phyloP scores from a whole-genome alignment of 2,329 filamentous ascomycete species.

The Kalaharituber pfeilii region DNA sequence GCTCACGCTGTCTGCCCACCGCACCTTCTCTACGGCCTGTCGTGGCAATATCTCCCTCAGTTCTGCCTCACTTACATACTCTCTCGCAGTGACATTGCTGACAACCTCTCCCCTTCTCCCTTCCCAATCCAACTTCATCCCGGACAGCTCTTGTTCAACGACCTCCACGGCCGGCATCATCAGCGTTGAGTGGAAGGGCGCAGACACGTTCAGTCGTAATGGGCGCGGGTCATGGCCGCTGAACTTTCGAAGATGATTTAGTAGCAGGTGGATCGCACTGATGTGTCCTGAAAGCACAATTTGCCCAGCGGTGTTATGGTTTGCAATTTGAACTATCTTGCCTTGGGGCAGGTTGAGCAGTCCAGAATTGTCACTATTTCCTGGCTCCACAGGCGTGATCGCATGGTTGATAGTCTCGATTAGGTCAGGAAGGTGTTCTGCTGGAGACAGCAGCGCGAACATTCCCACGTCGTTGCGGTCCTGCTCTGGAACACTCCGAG shows the following conservation, averaged over 20 bases:
- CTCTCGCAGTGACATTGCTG: constrained; percentile 68
- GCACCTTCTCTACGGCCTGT: constrained; percentile 77
- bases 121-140: constrained; percentile 58
- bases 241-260: constrained; percentile 75
- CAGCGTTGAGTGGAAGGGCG: constrained; percentile 77
- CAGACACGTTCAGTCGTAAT: constrained; percentile 70
- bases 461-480: constrained; percentile 40
- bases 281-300: constrained; percentile 85
- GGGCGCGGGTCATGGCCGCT: constrained; percentile 79
- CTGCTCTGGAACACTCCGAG: constrained; percentile 31
- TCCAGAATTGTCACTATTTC: too few species aligned
- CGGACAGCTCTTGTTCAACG: constrained; percentile 51
- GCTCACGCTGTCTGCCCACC: constrained; percentile 85
- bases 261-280: constrained; percentile 58
- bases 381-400: constrained; percentile 15
- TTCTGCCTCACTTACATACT: constrained; percentile 55
- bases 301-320: constrained; percentile 91
- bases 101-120: constrained; percentile 42
- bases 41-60: constrained; percentile 63
- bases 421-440: constrained; percentile 45
- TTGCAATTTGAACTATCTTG: constrained; percentile 43
- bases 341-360: constrained; percentile 12
- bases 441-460: constrained; percentile 35
- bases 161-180: constrained; percentile 70
- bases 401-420: constrained; percentile 29